Evolutionary conservation across 169 alveolate genomes (phyloP), one percentile per base, ranked within the genome.

Genomic region (Eimeria falciformis): DNA sequence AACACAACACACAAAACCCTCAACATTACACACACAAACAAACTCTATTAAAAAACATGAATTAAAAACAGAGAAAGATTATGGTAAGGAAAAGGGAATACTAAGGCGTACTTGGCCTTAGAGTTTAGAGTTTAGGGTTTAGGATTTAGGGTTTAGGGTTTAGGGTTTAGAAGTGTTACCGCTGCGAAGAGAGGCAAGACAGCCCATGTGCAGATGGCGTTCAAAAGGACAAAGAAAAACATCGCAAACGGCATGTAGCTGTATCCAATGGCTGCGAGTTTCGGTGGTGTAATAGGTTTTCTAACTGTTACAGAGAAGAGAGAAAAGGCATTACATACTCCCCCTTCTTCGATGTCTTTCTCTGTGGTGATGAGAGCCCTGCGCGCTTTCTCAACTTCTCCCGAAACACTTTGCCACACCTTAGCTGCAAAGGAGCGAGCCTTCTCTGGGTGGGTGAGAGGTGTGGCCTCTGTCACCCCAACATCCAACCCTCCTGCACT

Each of bases 231-330:
- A n/a, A 58, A 58, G 25, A 58, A 7, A 21, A 58, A 58, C 7
- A 58, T 14, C 33, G 21, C 11, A n/a, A 58, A 68, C n/a, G 79
- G 79, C 12, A 68, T 3, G 79, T 7, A 68, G n/a, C 50, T 25
- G 79, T 68, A 68, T 5, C 14, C 50, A 7, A 68, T 21, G 46
- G 79, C 79, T 6, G 46, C 50, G 6, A 29, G 14, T 29, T 68
- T 29, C 27, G 79, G 4, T 7, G 79, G 47, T 3, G 40, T 27
- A 7, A 68, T 6, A 46, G 79, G 79, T 6, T 6, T 6, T 6
- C 79, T n/a, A 21, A 68, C 29, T 7, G 79, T 25, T 21, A 68
- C 79, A 7, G 79, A 68, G 21, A 68, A 29, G 46, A 68, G 71
- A n/a, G 71, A 58, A 58, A 58, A 11, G 9, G 29, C 71, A 21